Evolutionary conservation across 176 grass and related monocot species (phyloP), one percentile per base, ranked within the genome.

Genomic region (Cenchrus purpureus): DNA sequence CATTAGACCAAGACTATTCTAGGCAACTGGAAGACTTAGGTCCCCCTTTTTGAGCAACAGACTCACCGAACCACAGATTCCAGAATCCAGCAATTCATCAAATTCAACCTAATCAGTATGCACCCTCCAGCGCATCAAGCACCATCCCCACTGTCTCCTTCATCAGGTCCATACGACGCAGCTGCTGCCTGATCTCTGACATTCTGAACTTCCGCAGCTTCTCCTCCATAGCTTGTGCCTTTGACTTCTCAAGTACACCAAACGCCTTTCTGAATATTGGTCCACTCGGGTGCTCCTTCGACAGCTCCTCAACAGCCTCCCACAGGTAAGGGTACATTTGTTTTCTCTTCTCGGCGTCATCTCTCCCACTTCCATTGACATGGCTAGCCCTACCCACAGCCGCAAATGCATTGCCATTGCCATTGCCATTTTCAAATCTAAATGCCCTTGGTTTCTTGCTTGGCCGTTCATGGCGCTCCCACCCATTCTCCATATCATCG

Each of bases 151-250:
- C 74, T 16, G 82, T 83, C 44, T 93, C 85, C 78, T 90, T 87
- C 85, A 88, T 83, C 73, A 93, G 73, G 80, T 93, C 85, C 78
- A 88, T 88, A 37, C 88, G 52, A 17, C 20, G 82, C 78, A 93
- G 52, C 66, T 93, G 88, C 68, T 83, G 88, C 85, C 75, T 90
- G n/a, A 90, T 88, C 73, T 90, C 82, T 51, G 29, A 77, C 17
- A 79, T 53, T 71, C 61, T 88, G 17, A 88, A 81, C 69, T 79
- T 93, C 48, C 82, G 77, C 4, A 93, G 73, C 88, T 90, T 93
- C 68, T 90, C 86, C 63, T 93, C 91, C 79, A 93, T 79, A 0
- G 28, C 66, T 4, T 17, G 71, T 56, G 91, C 88, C 79, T 87
- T 90, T 37, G 73, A 66, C 25, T 78, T 65, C 16, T 86, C 88